Conservation (phyloP, 495 filamentous ascomycete genomes). For the Lophiotrema nucula region DNA sequence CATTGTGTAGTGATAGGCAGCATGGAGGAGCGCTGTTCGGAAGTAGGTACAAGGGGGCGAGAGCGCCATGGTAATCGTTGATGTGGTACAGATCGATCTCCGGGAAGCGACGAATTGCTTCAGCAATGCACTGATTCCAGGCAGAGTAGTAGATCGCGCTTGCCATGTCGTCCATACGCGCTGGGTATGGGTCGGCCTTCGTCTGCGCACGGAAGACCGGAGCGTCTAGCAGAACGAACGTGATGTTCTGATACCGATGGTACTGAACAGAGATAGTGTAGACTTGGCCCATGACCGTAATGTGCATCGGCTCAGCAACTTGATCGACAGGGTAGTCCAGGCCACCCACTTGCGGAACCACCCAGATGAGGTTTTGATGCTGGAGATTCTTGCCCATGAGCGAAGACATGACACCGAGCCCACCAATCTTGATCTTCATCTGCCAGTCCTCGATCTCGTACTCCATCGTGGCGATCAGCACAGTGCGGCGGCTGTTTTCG, state of each 20-base stretch:
- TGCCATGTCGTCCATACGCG: slow-evolving; percentile 73
- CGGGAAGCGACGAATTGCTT: slow-evolving; percentile 58
- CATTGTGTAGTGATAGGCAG: slow-evolving; percentile 64
- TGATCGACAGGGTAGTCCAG: slow-evolving; percentile 64
- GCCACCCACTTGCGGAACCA: slow-evolving; percentile 72
- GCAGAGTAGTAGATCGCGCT: slow-evolving; percentile 71
- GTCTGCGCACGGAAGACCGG: slow-evolving; percentile 70
- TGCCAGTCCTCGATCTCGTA: slow-evolving; percentile 72
- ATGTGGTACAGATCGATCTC: slow-evolving; percentile 71
- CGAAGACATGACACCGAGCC: slow-evolving; percentile 65
- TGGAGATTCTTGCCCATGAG: slow-evolving; percentile 69
- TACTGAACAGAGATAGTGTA: slow-evolving; percentile 68
- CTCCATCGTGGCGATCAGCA: slow-evolving; percentile 70
- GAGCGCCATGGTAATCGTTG: slow-evolving; percentile 76
- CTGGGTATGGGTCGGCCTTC: slow-evolving; percentile 64
- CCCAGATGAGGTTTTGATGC: slow-evolving; percentile 70
- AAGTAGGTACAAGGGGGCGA: slow-evolving; percentile 69
- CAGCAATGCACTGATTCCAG: slow-evolving; percentile 71
- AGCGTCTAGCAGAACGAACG: slow-evolving; percentile 68
- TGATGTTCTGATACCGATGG: slow-evolving; percentile 65
- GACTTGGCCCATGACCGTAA: slow-evolving; percentile 62
- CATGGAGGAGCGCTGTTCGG: slow-evolving; percentile 59
- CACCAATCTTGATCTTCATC: slow-evolving; percentile 74
- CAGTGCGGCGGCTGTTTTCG: slow-evolving; percentile 48
- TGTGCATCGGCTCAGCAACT: slow-evolving; percentile 60